Percentiles rank a stretch among this genome's conserved stretches.
Conservation (phyloP, 2,329 filamentous ascomycete species). For the Pochonia chlamydosporia region DNA sequence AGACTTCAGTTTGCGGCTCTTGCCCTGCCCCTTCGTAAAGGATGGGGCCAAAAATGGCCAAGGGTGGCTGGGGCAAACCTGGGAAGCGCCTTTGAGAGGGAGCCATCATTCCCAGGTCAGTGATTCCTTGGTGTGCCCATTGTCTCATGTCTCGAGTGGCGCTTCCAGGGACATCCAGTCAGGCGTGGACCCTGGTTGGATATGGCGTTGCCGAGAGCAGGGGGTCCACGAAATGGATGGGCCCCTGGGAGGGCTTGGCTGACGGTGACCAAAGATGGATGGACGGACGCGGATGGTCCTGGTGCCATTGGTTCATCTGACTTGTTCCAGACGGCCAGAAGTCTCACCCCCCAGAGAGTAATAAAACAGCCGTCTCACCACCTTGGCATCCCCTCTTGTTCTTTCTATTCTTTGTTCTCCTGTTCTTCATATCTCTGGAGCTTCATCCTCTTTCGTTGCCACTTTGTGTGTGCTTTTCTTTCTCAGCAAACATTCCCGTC, state of each 20-base stretch:
- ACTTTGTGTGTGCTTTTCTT: not conserved
- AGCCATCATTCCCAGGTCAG: not conserved
- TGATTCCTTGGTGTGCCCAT: constrained; percentile 1
- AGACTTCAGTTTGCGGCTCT: not conserved
- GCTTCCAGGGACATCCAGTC: not conserved
- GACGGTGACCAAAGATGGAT: constrained; percentile 1
- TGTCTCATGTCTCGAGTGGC: constrained; percentile 4
- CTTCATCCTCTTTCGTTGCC: not conserved
- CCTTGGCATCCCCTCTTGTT: not conserved
- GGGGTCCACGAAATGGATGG: constrained; percentile 1
- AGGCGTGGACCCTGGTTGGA: not conserved
- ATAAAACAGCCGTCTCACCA: not conserved
- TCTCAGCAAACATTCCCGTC: not conserved
- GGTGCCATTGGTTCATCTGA: constrained; percentile 1
- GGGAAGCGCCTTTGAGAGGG: not conserved
- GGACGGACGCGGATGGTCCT: not conserved
- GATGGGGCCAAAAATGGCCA: not conserved
- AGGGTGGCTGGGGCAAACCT: constrained; percentile 4
- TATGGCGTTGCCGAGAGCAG: constrained; percentile 1
- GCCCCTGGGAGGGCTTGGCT: not conserved
- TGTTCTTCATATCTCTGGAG: not conserved
- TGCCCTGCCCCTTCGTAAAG: not conserved
- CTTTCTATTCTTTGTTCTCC: not conserved
- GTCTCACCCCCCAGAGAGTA: constrained; percentile 2
- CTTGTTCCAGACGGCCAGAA: not conserved